Evolutionary conservation across 768 basidiomycete genomes (phyloP), one percentile per base, ranked within the genome.

Genomic region (Kondoa subrosea): DNA sequence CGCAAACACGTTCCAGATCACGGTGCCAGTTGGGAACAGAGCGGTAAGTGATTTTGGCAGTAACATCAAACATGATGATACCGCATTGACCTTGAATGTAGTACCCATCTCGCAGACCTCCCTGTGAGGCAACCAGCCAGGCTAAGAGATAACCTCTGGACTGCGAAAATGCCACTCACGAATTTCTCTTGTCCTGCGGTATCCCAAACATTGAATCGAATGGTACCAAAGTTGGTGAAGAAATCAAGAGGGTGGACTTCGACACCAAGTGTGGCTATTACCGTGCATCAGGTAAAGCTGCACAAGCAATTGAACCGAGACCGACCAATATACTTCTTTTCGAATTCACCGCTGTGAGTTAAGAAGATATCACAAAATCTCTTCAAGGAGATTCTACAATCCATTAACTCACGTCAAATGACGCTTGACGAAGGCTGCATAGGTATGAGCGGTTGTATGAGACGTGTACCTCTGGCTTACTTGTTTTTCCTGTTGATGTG

Each of bases 11-110:
- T 82, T 97, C 95, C 66, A 80, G 74, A 79, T 99, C 95, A 77
- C 95, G 88, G 83, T 97, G 93, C 95, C 95, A 99, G 83, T 97
- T 99, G 73, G 95, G 95, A 34, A 99, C 95, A 78, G 96, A 97
- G 83, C 97, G 97, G 83, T 99, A 99, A 67, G 95, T 99, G 84
- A 97, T 99, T 76, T 95, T 86, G 66, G 95, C 95, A 69, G 95
- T 97, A 72, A 97, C 93, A 72, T 80, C 95, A 81, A 97, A 97
- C 95, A 99, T 97, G 85, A 99, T 97, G 82, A 99, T 97, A 74
- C 95, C 95, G 76, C 91, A 97, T 79, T 99, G 95, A 74, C 91
- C 91, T 80, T 92, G 89, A 77, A 91, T 90, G 80, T 90, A 90
- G 79, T 90, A 91, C 15, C 72, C 69, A 56, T 71, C 71, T 27